Base-by-base conservation (phyloP, 192 early-diverging fungal genomes). In the Ambispora gerdemannii region DNA sequence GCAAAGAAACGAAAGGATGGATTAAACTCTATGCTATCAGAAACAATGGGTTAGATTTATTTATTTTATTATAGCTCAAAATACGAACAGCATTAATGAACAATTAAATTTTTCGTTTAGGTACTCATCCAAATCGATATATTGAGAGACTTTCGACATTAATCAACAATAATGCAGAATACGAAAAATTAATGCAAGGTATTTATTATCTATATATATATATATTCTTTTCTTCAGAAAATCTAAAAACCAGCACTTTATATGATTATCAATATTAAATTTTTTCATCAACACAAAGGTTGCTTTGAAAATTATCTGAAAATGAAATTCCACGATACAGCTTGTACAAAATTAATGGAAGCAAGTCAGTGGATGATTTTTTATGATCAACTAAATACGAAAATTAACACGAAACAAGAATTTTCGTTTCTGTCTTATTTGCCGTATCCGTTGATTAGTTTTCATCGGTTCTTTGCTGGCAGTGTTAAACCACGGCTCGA, bases 241-340 rank as follows among this genome's bases (percentile, higher is more conserved):
- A n/a, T n/a, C n/a, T n/a, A n/a, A n/a, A n/a, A n/a, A n/a, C n/a
- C n/a, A n/a, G n/a, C n/a, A n/a, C n/a, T n/a, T n/a, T n/a, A n/a
- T n/a, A n/a, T n/a, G n/a, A n/a, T n/a, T n/a, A n/a, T n/a, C n/a
- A n/a, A n/a, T n/a, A n/a, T n/a, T n/a, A n/a, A n/a, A n/a, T n/a
- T n/a, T n/a, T n/a, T n/a, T n/a, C n/a, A n/a, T n/a, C n/a, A n/a
- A n/a, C n/a, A 4, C 62, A 2, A 67, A 91, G 91, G 93, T 1
- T 96, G 93, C 71, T 94, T 91, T 80, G 95, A 98, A 67, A 92
- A 93, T 74, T 98, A 93, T 79, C 83, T 90, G 7, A 77, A 83
- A 25, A 87, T 90, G 83, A 85, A 88, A 24, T 87, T 92, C 63
- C 88, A 92, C 65, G 93, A 96, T 74, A 73, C 87, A 10, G 84